Conservation (phyloP, 257 asterid species). For the Solanum lycopersicoides region DNA sequence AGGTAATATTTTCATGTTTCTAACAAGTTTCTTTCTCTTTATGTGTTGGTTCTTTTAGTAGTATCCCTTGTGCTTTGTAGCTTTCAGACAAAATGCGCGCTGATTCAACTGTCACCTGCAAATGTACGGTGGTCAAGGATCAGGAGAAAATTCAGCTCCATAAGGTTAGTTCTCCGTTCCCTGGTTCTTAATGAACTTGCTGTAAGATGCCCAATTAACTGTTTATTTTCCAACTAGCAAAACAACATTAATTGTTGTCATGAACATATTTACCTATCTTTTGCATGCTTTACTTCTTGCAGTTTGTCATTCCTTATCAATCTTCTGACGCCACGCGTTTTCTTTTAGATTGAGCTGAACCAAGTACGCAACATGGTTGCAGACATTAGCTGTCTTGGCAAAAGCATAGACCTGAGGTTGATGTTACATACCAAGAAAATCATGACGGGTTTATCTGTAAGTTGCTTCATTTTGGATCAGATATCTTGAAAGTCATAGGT, state of each 20-base stretch:
- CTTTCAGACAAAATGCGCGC: constrained; percentile 27
- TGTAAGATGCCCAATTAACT: not conserved
- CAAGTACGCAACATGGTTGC: constrained; percentile 37
- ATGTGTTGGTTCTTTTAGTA: not conserved
- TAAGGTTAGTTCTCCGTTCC: constrained; percentile 24
- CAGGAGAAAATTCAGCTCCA: constrained; percentile 19
- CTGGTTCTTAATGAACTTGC: not conserved
- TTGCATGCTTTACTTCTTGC: not conserved
- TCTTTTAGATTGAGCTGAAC: constrained; percentile 25
- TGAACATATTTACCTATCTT: not conserved
- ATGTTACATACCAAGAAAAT: constrained; percentile 34
- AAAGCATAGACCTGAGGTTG: constrained; percentile 38
- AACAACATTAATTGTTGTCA: not conserved
- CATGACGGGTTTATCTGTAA: constrained; percentile 18
- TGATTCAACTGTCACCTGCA: constrained; percentile 33
- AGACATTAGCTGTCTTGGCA: constrained; percentile 36
- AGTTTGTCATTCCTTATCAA: not conserved
- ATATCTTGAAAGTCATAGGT: not conserved
- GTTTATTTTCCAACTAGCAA: not conserved
- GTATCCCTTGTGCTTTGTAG: constrained; percentile 9
- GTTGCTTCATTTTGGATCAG: not conserved
- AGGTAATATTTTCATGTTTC: constrained; percentile 15
- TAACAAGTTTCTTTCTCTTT: not conserved
- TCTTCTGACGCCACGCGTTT: not conserved
- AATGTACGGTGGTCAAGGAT: constrained; percentile 20